Base-by-base conservation (phyloP, 768 basidiomycete genomes). In the Stropharia rugosoannulata region DNA sequence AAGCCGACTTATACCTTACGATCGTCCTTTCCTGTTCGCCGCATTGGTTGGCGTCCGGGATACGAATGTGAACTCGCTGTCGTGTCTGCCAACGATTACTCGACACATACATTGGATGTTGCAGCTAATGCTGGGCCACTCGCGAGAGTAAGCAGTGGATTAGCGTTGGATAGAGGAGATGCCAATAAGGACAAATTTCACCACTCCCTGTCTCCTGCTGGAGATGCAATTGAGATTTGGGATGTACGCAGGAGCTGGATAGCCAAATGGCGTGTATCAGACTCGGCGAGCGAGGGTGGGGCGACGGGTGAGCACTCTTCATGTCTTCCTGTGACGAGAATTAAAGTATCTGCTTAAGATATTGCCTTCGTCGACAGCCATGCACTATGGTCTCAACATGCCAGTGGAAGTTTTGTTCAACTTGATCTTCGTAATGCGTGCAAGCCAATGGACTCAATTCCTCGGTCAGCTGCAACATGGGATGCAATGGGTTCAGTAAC, bases 181-280 rank as follows among this genome's bases (percentile, higher is more conserved):
- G n/a, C 18, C 27, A 25, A 19, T 22, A 39, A 51, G 4, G 51
- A 42, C 6, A 52, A 52, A 27, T 37, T 22, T 13, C 25, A 18
- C 22, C 12, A 6, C 18, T 19, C 36, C 7, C 45, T 37, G 40
- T 19, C 52, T 7, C 18, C 19, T n/a, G 32, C 65, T 25, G 81
- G 84, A 2, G 87, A 91, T 63, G 73, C 83, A 0, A 77, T 92
- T 29, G 91, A 93, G 62, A 86, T 94, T 19, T 95, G 93, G 93
- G 92, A 95, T 66, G 89, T 90, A 1, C 77, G 92, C 51, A 75
- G 93, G 45, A 81, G 83, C 0, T 90, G 87, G 81, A 78, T 93
- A 47, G 86, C 89, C 5, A 95, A 94, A 70, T 94, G 92, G 88
- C 79, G 81, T 2, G 80, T 93, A 10, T 79, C 76, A 18, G 83